Conservation (phyloP, 306 rosid genomes). For the Glycyrrhiza uralensis region DNA sequence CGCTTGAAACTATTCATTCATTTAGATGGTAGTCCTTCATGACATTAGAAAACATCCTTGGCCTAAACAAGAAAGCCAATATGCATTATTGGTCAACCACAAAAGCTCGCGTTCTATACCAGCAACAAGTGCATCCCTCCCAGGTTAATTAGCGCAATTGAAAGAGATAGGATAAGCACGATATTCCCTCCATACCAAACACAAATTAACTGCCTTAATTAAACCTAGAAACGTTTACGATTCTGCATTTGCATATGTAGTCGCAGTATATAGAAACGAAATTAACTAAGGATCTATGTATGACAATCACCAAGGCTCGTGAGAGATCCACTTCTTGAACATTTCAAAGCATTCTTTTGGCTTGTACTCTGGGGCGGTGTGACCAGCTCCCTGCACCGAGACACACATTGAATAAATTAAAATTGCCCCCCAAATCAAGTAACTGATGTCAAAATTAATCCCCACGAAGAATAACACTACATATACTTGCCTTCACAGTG, state of each 20-base stretch:
- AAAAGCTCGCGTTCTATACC: neutral
- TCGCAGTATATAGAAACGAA: neutral
- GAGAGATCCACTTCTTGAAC: constrained; percentile 14
- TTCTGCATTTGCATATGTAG: neutral
- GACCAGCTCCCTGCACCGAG: neutral
- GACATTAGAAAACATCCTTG: neutral
- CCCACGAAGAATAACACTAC: neutral
- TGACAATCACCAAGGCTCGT: neutral
- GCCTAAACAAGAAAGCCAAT: neutral
- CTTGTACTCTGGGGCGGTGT: neutral
- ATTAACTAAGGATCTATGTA: neutral
- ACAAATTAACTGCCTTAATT: neutral
- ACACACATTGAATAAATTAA: neutral
- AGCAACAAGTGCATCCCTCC: neutral
- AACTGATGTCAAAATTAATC: neutral
- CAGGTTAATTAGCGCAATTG: neutral
- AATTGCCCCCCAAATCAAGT: neutral
- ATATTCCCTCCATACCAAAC: neutral
- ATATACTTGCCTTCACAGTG: neutral
- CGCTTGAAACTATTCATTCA: neutral
- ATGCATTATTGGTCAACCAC: neutral
- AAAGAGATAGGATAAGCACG: neutral
- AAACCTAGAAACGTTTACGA: neutral
- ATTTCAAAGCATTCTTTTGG: neutral
- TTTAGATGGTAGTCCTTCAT: neutral